Percentiles rank a stretch among this genome's conserved stretches.
Conservation (phyloP, 2,329 filamentous ascomycete species). For the Trichoderma citrinoviride region DNA sequence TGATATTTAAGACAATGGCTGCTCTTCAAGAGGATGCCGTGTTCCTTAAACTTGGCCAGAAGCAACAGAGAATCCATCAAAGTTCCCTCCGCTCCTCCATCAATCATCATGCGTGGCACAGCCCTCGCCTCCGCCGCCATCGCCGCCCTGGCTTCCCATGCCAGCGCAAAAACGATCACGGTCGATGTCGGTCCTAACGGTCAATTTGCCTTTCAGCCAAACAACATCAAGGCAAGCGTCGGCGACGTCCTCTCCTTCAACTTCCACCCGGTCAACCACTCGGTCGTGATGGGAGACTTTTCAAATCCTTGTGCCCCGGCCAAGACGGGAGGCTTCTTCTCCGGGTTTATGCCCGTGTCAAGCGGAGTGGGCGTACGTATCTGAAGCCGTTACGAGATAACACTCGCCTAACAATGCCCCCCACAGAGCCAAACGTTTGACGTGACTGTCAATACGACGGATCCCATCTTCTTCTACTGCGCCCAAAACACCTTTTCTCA, state of each 20-base stretch:
- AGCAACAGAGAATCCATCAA: not conserved
- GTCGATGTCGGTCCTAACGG: conserved; percentile 17
- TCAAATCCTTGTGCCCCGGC: conserved; percentile 9
- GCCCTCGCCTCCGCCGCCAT: not conserved
- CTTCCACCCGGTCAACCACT: conserved; percentile 10
- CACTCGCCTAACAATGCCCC: not conserved
- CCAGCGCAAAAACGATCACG: conserved; percentile 2
- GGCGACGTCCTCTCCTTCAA: conserved; percentile 13
- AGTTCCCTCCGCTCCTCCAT: not conserved
- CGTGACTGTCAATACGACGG: conserved; percentile 27
- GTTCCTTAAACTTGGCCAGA: not conserved
- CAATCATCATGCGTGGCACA: conserved; percentile 1
- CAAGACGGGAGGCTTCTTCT: conserved; percentile 14
- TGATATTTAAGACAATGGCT: not conserved
- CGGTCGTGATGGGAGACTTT: conserved; percentile 13
- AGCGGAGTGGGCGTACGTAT: conserved; percentile 7
- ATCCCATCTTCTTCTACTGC: conserved; percentile 31
- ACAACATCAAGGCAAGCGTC: conserved; percentile 3
- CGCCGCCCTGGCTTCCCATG: conserved; percentile 41
- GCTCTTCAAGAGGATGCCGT: not conserved
- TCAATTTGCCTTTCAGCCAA: conserved; percentile 1
- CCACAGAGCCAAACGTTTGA: conserved; percentile 25
- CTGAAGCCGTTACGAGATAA: too few species aligned
- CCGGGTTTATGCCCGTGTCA: conserved; percentile 8
- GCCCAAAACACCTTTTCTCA: conserved; percentile 21